Base-by-base conservation (phyloP, 176 grass and related monocot species). In the Guadua angustifolia region DNA sequence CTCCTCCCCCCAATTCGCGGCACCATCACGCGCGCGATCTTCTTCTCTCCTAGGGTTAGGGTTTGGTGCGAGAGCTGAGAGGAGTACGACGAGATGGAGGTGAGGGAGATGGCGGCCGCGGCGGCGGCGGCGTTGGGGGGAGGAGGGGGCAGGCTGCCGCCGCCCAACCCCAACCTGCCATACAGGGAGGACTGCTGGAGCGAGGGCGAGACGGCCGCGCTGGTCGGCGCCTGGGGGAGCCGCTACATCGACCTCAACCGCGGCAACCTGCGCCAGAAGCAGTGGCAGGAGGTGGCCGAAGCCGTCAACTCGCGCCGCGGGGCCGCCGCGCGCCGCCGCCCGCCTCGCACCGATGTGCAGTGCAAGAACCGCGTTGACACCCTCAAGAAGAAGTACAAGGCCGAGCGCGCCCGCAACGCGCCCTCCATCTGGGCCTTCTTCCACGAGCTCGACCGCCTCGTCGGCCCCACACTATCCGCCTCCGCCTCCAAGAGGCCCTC, bases 171-270 rank as follows among this genome's bases (percentile, higher is more conserved):
- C 22, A 92, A 92, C 67, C 81, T 98, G 83, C 95, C 95, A 0
- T 98, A 95, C 87, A 81, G 95, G 71, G 95, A 98, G 91, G 95
- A 98, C 49, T 98, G 95, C 89, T 98, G 95, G 95, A 98, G 95
- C 91, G 95, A 98, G 73, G 95, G 93, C 71, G 95, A 98, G 89
- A 98, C 93, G 46, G 88, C 85, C 5, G 95, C 91, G 62, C 82
- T 98, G 61, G 95, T 98, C 3, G 61, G 78, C 61, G 91, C 95
- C 33, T 98, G 95, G 95, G 95, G 95, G 62, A 92, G 83, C 83
- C 87, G 93, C 46, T 98, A 95, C 79, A 55, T 95, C 44, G 95
- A 95, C 36, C 87, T 98, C 67, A 98, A 95, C 83, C 88, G 95
- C 22, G 95, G 95, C 14, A 98, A 94, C 79, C 95, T 98, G 66